Percentiles rank a stretch among this genome's conserved stretches.
Evolutionary conservation across 192 early-diverging fungal species (phyloP).

Genomic region (Glomus cerebriforme): DNA sequence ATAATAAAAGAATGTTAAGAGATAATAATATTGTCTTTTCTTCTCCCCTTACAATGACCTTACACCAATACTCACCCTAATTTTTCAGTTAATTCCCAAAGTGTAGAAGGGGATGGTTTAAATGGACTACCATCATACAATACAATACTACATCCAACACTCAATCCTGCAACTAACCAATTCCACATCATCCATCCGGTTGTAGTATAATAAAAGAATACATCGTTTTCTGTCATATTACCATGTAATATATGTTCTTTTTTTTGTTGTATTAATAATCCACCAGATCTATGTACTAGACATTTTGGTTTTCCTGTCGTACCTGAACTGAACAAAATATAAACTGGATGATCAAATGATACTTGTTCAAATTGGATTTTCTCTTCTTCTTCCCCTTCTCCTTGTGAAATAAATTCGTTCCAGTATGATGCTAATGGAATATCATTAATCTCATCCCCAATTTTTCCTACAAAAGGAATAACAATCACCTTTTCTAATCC

Average conservation of each 20-base stretch:
- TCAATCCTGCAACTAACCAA: conserved; percentile 88
- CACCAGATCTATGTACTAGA: conserved; percentile 91
- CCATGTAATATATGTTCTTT: conserved; percentile 95
- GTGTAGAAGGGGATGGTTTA: conserved; percentile 68
- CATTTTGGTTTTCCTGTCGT: conserved; percentile 97
- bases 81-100: conserved; percentile 82
- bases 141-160: conserved; percentile 76
- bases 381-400: conserved; percentile 32
- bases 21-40: no score
- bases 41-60: no score
- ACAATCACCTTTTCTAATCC: conserved; percentile 77
- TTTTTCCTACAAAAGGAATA: conserved; percentile 66
- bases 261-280: conserved; percentile 87
- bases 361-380: conserved; percentile 78
- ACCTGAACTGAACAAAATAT: conserved; percentile 91
- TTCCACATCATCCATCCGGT: conserved; percentile 99
- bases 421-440: conserved; percentile 30
- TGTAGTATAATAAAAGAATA: conserved; percentile 88
- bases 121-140: conserved; percentile 95
- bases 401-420: conserved; percentile 54
- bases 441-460: conserved; percentile 31
- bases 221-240: conserved; percentile 70
- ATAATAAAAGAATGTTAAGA: not conserved
- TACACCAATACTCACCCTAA: conserved; percentile 46
- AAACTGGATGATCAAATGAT: conserved; percentile 88